phyloP scores from a whole-genome alignment of 1,284 basidiomycete species.

The Tilletia walkeri region DNA sequence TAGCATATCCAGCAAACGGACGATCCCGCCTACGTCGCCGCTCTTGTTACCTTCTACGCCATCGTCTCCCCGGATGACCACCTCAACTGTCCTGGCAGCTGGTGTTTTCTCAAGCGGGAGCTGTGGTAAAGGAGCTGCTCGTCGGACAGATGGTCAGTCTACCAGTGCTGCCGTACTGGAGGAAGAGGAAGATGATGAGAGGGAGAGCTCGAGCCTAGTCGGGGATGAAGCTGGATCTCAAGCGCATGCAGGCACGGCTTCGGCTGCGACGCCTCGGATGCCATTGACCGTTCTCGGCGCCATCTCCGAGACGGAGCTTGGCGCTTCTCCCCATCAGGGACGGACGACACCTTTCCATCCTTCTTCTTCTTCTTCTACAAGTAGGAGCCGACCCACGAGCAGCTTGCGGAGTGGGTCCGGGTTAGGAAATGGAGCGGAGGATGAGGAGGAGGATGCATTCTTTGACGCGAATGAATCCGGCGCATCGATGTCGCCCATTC shows the following conservation, averaged over 20 bases:
- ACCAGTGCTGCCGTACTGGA: too few species aligned
- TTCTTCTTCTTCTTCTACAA: too few species aligned
- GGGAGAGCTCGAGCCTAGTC: too few species aligned
- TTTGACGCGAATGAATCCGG: slow-evolving; percentile 7
- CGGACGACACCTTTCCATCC: neutral
- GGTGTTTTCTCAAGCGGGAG: neutral
- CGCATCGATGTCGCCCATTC: neutral
- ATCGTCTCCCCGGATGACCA: neutral
- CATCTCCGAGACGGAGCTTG: neutral
- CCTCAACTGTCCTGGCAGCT: neutral
- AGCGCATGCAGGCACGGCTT: neutral
- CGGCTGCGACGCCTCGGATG: slow-evolving; percentile 8
- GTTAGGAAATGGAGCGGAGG: too few species aligned
- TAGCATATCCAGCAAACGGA: neutral
- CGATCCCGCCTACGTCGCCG: neutral
- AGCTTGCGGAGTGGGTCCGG: too few species aligned
- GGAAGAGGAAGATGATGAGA: too few species aligned
- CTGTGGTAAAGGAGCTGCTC: neutral
- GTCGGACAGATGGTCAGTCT: neutral
- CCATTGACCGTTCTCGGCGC: neutral
- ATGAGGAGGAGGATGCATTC: slow-evolving; percentile 1
- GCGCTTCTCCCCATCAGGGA: neutral
- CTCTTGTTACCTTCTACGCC: neutral
- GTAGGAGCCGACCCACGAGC: too few species aligned
- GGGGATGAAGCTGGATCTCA: neutral